Evolutionary conservation across 805 yeast genomes (phyloP).

Genomic region (Phaffomyces thermotolerans): DNA sequence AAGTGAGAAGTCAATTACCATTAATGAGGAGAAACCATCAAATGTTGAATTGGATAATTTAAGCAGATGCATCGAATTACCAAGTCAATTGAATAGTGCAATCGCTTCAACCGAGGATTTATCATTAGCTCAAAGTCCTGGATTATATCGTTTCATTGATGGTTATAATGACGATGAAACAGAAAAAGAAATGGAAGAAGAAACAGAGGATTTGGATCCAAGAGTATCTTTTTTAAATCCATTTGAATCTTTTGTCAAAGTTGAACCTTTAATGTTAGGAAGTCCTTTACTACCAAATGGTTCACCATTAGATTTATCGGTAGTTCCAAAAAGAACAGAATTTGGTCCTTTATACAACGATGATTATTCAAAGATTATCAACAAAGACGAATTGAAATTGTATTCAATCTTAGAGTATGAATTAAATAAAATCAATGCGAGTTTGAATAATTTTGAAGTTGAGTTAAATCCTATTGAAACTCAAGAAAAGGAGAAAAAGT

Average conservation of each 20-base stretch:
- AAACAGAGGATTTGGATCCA: constrained; percentile 1
- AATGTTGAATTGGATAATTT: background rate
- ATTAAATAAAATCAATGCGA: constrained; percentile 8
- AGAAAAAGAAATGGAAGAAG: background rate
- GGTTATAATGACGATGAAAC: background rate
- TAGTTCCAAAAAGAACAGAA: constrained; percentile 4
- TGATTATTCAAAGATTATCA: constrained; percentile 1
- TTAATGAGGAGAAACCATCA: background rate
- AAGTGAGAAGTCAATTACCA: background rate
- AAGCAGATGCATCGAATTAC: background rate
- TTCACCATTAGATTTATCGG: constrained; percentile 18
- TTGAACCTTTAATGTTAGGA: constrained; percentile 16
- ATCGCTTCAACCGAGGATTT: too few species aligned
- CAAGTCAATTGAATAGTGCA: too few species aligned
- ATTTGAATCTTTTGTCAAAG: constrained; percentile 12
- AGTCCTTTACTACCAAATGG: constrained; percentile 15
- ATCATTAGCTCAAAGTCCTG: background rate
- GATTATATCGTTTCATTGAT: background rate
- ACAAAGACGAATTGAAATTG: constrained; percentile 18
- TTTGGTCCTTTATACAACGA: constrained; percentile 10
- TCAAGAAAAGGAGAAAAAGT: background rate
- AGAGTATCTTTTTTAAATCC: constrained; percentile 14
- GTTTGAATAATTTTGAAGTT: background rate
- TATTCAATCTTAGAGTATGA: constrained; percentile 18
- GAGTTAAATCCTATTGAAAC: constrained; percentile 3